Conservation (phyloP, 2,329 filamentous ascomycete genomes). For the Nigrograna mackinnonii region DNA sequence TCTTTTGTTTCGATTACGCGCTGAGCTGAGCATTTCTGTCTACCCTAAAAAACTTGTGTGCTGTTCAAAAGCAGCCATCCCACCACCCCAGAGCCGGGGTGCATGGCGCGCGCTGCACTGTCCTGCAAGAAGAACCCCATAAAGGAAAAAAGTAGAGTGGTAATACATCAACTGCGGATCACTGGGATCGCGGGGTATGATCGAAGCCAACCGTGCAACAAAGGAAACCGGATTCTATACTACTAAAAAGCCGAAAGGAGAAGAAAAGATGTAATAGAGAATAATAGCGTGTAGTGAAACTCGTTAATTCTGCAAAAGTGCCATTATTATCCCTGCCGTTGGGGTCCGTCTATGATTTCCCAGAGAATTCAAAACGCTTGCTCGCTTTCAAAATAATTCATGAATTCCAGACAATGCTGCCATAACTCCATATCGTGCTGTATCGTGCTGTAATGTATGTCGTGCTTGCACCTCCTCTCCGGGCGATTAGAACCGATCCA, state of each 20-base stretch:
- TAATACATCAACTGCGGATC: conserved; percentile 38
- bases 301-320: conserved; percentile 29
- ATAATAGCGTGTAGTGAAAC: conserved; percentile 19
- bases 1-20: conserved; percentile 32
- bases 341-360: conserved; percentile 30
- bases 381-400: conserved; percentile 29
- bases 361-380: conserved; percentile 30
- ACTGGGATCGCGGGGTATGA: conserved; percentile 38
- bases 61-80: conserved; percentile 33
- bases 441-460: too few relatives aligned
- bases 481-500: conserved; percentile 34
- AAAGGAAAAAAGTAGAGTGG: conserved; percentile 20
- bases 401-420: conserved; percentile 32
- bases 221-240: conserved; percentile 33
- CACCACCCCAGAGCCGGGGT: too few relatives aligned
- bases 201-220: conserved; percentile 33
- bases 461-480: conserved; percentile 16
- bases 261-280: not conserved
- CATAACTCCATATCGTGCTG: conserved; percentile 34
- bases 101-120: too few relatives aligned
- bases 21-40: conserved; percentile 33
- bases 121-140: conserved; percentile 16
- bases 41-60: conserved; percentile 16
- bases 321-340: conserved; percentile 22
- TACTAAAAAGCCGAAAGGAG: conserved; percentile 7